These are phyloP conservation scores for Phlyctochytrium planicorne DNA, from an alignment of 192 early-diverging fungal genomes.

Conservation along the genomic window DNA sequence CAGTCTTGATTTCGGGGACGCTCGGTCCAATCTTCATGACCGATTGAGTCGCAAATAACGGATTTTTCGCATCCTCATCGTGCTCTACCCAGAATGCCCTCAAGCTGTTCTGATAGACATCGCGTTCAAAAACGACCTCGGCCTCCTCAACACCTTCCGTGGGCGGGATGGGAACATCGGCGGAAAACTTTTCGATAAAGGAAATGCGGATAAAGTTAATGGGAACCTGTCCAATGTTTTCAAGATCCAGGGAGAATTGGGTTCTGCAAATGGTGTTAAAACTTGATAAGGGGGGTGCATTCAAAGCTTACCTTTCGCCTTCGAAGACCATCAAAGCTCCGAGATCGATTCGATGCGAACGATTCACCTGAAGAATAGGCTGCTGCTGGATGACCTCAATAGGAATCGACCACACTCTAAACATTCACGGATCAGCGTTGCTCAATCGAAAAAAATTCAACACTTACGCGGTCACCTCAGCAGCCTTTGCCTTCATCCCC, in stretches of 20 bases:
- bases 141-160: conserved; percentile 53
- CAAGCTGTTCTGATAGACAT: conserved; percentile 60
- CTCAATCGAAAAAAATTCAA: background rate
- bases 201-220: conserved; percentile 66
- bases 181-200: conserved; percentile 38
- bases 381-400: conserved; percentile 65
- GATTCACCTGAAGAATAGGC: conserved; percentile 63
- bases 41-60: conserved; percentile 6
- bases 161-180: conserved; percentile 3
- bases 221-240: conserved; percentile 72
- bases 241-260: conserved; percentile 58
- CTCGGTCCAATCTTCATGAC: conserved; percentile 25
- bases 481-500: background rate
- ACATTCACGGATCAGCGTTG: background rate
- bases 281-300: too few species aligned
- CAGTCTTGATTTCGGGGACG: conserved; percentile 30
- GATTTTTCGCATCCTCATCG: conserved; percentile 16
- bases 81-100: conserved; percentile 44
- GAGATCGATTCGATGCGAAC: conserved; percentile 55
- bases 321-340: conserved; percentile 80
- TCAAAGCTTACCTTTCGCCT: conserved; percentile 68
- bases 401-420: conserved; percentile 38
- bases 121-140: conserved; percentile 77
- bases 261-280: conserved; percentile 41
- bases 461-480: background rate